phyloP scores from a whole-genome alignment of 2,329 filamentous ascomycete species.

The Tolypocladium amazonense region DNA sequence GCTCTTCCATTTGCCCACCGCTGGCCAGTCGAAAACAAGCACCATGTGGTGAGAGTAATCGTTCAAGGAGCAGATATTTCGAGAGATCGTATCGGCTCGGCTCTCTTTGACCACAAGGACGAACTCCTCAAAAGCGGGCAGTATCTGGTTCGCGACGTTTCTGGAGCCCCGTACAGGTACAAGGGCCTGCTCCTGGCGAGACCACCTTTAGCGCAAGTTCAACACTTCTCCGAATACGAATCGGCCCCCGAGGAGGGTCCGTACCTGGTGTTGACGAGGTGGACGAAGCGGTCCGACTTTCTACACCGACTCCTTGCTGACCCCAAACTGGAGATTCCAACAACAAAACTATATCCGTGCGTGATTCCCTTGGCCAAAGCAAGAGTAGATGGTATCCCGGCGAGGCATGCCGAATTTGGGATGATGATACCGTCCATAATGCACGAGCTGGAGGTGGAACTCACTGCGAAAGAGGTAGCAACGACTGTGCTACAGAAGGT shows the following conservation, averaged over 20 bases:
- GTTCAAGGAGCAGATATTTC: slow-evolving; percentile 14
- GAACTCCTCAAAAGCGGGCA: slow-evolving; percentile 9
- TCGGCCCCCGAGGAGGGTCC: slow-evolving; percentile 30
- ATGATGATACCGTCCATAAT: slow-evolving; percentile 64
- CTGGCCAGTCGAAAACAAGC: slow-evolving; percentile 24
- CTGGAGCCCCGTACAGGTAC: slow-evolving; percentile 28
- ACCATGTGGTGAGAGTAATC: slow-evolving; percentile 33
- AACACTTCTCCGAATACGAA: slow-evolving; percentile 24
- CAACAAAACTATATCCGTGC: slow-evolving; percentile 29
- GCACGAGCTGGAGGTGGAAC: slow-evolving; percentile 53
- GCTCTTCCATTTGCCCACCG: slow-evolving; percentile 38
- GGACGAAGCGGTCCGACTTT: slow-evolving; percentile 48
- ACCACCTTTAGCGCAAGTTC: slow-evolving; percentile 29
- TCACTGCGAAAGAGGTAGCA: slow-evolving; percentile 52
- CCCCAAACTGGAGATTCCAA: slow-evolving; percentile 8
- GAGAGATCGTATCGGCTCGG: slow-evolving; percentile 18
- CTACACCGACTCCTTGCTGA: slow-evolving; percentile 30
- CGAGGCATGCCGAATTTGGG: slow-evolving; percentile 35
- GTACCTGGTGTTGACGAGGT: slow-evolving; percentile 37
- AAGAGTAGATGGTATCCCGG: slow-evolving; percentile 35
- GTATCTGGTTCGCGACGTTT: slow-evolving; percentile 29
- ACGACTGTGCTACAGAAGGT: slow-evolving; percentile 26
- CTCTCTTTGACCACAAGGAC: slow-evolving; percentile 13
- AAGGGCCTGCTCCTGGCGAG: slow-evolving; percentile 29
- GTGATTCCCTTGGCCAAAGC: slow-evolving; percentile 38